phyloP scores from a whole-genome alignment of 768 basidiomycete species.

The Hericium erinaceus region DNA sequence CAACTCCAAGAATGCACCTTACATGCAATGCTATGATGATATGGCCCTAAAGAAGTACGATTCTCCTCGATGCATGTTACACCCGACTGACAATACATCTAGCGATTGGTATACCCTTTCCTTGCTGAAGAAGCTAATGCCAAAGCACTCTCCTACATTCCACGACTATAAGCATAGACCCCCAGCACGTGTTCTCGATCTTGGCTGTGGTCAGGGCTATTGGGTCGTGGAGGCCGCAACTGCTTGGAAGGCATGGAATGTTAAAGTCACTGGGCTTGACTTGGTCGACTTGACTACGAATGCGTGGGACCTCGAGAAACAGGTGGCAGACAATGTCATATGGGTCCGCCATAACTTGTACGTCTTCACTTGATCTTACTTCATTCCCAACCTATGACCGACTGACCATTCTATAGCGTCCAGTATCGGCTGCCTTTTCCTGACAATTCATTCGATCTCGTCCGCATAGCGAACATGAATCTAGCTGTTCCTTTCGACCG shows the following conservation, averaged over 20 bases:
- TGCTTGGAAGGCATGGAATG: slow-evolving; percentile 42
- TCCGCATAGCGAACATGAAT: slow-evolving; percentile 62
- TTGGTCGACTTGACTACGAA: slow-evolving; percentile 31
- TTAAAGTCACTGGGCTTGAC: slow-evolving; percentile 58
- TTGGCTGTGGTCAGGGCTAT: slow-evolving; percentile 66
- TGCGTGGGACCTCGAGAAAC: slow-evolving; percentile 3
- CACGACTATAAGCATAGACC: slow-evolving; percentile 34
- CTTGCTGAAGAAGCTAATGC: slow-evolving; percentile 47
- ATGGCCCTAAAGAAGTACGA: slow-evolving; percentile 51
- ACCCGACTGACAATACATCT: not conserved
- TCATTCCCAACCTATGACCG: not conserved
- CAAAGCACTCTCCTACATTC: slow-evolving; percentile 51
- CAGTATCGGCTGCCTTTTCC: slow-evolving; percentile 52
- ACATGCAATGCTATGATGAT: slow-evolving; percentile 60
- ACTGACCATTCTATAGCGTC: slow-evolving; percentile 28
- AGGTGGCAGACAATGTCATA: slow-evolving; percentile 30
- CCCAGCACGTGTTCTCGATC: slow-evolving; percentile 55
- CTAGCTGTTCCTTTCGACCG: slow-evolving; percentile 49
- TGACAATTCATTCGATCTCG: slow-evolving; percentile 55
- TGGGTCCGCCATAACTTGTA: slow-evolving; percentile 65
- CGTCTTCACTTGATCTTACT: slow-evolving; percentile 19
- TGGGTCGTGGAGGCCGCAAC: slow-evolving; percentile 59
- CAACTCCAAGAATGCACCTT: slow-evolving; percentile 35
- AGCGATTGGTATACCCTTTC: slow-evolving; percentile 51
- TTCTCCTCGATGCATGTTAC: slow-evolving; percentile 5